A percentile compares a stretch with the other conserved stretches of the same genome.
Evolutionary conservation across 169 alveolate genomes (phyloP).

Genomic region (Perkinsus olseni): DNA sequence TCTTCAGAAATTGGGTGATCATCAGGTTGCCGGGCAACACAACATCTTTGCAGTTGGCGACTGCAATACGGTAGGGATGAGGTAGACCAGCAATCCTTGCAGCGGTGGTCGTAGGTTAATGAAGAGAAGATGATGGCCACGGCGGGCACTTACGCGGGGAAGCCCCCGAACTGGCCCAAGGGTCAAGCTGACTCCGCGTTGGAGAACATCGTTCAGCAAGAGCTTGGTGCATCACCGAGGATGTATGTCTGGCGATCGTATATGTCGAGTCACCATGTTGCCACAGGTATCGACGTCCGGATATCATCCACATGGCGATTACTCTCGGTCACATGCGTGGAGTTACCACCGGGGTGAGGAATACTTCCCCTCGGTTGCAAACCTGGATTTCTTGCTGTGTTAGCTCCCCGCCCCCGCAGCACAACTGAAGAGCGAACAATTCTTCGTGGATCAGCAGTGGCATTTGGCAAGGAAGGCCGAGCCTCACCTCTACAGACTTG

Average conservation of each 20-base stretch:
- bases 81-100: not conserved
- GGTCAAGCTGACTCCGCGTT: not conserved
- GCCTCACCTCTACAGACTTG: not conserved
- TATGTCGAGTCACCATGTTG: not conserved
- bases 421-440: not conserved
- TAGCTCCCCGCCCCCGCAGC: not conserved
- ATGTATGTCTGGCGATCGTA: not conserved
- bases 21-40: not conserved
- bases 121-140: conserved; percentile 1
- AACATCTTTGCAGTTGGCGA: not conserved
- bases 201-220: not conserved
- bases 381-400: not conserved
- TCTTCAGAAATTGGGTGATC: not conserved
- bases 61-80: not conserved
- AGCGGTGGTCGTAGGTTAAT: not conserved
- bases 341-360: not conserved
- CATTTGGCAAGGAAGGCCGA: not conserved
- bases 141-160: not conserved
- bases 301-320: not conserved
- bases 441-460: not conserved
- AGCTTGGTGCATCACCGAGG: not conserved
- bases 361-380: not conserved
- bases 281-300: not conserved
- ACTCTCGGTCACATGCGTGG: not conserved
- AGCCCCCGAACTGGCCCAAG: not conserved